These are phyloP conservation scores for Geotrichum fermentans DNA, from an alignment of 1,139 yeast species.

Conservation along the genomic window DNA sequence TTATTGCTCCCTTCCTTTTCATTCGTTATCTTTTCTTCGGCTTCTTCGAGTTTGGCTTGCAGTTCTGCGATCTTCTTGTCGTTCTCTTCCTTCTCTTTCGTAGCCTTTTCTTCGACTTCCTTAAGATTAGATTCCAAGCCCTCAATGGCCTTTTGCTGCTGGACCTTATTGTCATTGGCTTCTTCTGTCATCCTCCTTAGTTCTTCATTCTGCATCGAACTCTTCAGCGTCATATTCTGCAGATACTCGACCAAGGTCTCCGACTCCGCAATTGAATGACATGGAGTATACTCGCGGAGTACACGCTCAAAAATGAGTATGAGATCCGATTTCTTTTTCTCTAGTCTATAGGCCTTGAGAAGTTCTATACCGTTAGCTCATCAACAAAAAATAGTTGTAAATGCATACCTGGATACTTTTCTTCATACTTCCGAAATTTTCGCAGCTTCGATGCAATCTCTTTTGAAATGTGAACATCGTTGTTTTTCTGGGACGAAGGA, in stretches of 20 bases:
- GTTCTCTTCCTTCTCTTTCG: conserved; percentile 15
- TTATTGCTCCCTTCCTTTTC: too few relatives aligned
- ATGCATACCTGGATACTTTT: conserved; percentile 59
- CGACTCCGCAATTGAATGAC: conserved; percentile 66
- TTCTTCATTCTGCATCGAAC: conserved; percentile 53
- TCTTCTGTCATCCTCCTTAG: conserved; percentile 45
- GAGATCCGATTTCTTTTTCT: conserved; percentile 62
- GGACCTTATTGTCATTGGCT: conserved; percentile 25
- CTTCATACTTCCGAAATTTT: conserved; percentile 83
- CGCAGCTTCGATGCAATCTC: conserved; percentile 58
- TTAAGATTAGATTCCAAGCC: conserved; percentile 18
- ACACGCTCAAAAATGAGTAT: conserved; percentile 65
- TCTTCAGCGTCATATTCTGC: conserved; percentile 57
- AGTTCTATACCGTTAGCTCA: conserved; percentile 35
- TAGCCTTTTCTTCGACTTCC: conserved; percentile 14
- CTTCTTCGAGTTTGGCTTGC: not conserved
- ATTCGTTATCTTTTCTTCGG: not conserved
- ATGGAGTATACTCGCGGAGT: conserved; percentile 75
- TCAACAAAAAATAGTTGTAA: not conserved
- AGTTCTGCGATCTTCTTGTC: not conserved
- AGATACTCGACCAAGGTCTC: conserved; percentile 66
- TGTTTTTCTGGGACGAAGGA: too few relatives aligned
- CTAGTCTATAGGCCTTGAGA: conserved; percentile 77
- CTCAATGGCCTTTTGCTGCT: conserved; percentile 16
- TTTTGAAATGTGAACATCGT: conserved; percentile 43